A percentile compares a stretch with the other conserved stretches of the same genome.
These are phyloP conservation scores for Hirschioporus abietinus DNA, from an alignment of 768 basidiomycete genomes.

Conservation along the genomic window DNA sequence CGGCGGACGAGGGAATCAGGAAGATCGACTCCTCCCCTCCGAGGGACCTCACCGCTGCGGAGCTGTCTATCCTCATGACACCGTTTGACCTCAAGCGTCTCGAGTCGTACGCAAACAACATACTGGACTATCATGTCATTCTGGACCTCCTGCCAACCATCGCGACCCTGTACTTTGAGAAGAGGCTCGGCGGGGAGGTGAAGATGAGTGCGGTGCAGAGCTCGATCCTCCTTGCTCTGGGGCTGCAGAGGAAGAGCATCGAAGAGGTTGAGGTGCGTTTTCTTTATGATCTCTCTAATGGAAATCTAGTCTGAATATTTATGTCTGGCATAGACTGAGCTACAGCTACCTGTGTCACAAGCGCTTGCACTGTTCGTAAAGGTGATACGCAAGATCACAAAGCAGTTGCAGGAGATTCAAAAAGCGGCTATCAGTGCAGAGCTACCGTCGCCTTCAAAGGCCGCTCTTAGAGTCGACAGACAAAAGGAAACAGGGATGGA, in stretches of 20 bases:
- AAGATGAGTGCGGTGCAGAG: constrained; percentile 84
- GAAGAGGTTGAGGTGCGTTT: constrained; percentile 79
- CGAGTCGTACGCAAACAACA: constrained; percentile 92
- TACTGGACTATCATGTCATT: constrained; percentile 95
- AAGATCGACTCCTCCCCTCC: constrained; percentile 1
- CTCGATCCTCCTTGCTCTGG: constrained; percentile 84
- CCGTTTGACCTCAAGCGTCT: constrained; percentile 96
- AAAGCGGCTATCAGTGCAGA: constrained; percentile 69
- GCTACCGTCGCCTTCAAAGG: constrained; percentile 40
- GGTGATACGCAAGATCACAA: constrained; percentile 78
- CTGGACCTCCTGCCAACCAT: constrained; percentile 84
- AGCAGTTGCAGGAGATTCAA: constrained; percentile 69
- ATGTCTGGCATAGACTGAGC: constrained; percentile 48
- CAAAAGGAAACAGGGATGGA: constrained; percentile 44
- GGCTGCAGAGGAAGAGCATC: constrained; percentile 82
- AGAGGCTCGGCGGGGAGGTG: constrained; percentile 50
- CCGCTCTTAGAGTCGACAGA: constrained; percentile 25
- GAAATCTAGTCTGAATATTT: constrained; percentile 3
- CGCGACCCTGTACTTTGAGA: constrained; percentile 82
- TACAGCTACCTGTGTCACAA: constrained; percentile 82
- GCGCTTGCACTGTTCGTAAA: constrained; percentile 89
- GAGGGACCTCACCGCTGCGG: constrained; percentile 34
- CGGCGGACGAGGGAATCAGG: constrained; percentile 60
- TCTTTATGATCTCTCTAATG: not conserved
- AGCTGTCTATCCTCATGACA: constrained; percentile 61